These are phyloP conservation scores for Tetrastigma voinierianum DNA, from an alignment of 164 flowering plant species.

Conservation along the genomic window DNA sequence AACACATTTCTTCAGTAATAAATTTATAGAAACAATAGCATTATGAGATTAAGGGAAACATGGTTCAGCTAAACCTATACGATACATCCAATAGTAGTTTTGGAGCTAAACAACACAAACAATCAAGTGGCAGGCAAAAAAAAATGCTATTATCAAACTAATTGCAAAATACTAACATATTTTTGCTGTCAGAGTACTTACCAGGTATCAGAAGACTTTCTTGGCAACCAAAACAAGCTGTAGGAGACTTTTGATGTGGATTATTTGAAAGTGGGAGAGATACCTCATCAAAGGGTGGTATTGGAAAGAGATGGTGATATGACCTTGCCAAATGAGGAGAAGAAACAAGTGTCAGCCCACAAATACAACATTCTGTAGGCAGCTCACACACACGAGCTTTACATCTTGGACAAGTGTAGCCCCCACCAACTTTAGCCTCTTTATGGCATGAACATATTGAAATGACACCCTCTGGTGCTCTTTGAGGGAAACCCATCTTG, in stretches of 20 bases:
- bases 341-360: constrained; percentile 96
- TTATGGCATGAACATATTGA: constrained; percentile 93
- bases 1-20: too few relatives aligned
- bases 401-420: constrained; percentile 95
- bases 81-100: too few relatives aligned
- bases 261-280: constrained; percentile 33
- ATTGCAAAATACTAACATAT: neutral
- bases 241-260: constrained; percentile 31
- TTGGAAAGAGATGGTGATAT: constrained; percentile 93
- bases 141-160: neutral
- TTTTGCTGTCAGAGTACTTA: constrained; percentile 21
- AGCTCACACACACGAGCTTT: constrained; percentile 92
- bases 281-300: constrained; percentile 75
- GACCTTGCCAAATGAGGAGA: constrained; percentile 98
- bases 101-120: too few relatives aligned
- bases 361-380: constrained; percentile 83
- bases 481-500: constrained; percentile 97
- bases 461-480: constrained; percentile 86
- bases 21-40: too few relatives aligned
- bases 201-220: constrained; percentile 59
- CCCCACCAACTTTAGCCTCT: constrained; percentile 89
- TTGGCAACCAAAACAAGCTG: constrained; percentile 85
- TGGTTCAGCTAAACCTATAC: too few relatives aligned
- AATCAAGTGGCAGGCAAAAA: too few relatives aligned
- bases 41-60: too few relatives aligned